A percentile compares a stretch with the other conserved stretches of the same genome.
Evolutionary conservation across 75 land plant species (phyloP).

Genomic region (Ceratopteris richardii): DNA sequence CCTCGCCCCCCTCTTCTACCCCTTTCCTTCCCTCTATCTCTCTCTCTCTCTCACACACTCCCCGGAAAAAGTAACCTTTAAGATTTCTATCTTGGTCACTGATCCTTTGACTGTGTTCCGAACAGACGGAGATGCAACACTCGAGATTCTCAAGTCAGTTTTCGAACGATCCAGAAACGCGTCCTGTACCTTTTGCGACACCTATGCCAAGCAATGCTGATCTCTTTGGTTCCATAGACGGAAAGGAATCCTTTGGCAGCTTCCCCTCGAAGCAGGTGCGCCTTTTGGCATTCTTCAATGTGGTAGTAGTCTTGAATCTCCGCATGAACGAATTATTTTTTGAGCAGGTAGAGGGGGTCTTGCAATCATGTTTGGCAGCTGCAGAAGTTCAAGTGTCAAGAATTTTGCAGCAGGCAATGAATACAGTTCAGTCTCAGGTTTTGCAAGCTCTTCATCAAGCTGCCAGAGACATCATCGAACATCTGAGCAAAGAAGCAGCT

Average conservation of each 20-base stretch:
- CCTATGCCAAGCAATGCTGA: background rate
- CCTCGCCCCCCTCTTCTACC: too few relatives aligned
- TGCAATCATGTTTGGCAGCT: slow-evolving; percentile 15
- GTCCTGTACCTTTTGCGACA: background rate
- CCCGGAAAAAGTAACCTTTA: background rate
- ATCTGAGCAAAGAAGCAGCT: slow-evolving; percentile 22
- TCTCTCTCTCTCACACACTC: background rate
- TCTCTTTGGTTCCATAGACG: background rate
- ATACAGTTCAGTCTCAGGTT: slow-evolving; percentile 14
- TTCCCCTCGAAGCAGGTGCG: background rate
- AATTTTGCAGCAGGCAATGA: slow-evolving; percentile 14
- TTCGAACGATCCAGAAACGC: background rate
- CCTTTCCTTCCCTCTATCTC: too few relatives aligned
- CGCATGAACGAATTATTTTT: background rate
- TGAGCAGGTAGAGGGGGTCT: slow-evolving; percentile 10
- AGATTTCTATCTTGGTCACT: background rate
- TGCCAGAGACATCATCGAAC: slow-evolving; percentile 9
- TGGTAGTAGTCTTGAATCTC: background rate
- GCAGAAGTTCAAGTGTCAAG: slow-evolving; percentile 12
- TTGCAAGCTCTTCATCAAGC: slow-evolving; percentile 17
- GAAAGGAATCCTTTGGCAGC: background rate
- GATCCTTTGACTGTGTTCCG: background rate
- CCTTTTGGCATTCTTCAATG: background rate
- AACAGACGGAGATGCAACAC: background rate
- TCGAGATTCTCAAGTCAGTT: background rate